A percentile compares a stretch with the other conserved stretches of the same genome.
Evolutionary conservation across 768 basidiomycete genomes (phyloP).

Genomic region (Termitomyces sp.): DNA sequence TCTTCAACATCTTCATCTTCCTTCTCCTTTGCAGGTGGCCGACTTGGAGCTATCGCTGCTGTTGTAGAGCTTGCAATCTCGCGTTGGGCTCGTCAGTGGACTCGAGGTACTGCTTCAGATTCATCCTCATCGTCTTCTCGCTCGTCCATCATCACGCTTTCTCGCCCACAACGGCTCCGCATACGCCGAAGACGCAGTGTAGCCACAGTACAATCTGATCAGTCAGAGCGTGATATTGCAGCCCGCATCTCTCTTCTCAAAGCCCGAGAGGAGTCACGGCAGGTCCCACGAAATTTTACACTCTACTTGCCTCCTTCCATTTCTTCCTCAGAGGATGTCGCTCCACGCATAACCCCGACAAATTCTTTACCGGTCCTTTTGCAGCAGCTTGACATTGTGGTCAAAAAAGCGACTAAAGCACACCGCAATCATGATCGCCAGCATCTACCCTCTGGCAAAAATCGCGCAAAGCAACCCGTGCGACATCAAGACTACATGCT

Average conservation of each 20-base stretch:
- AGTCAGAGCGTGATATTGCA: constrained; percentile 57
- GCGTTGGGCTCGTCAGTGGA: constrained; percentile 71
- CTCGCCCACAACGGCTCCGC: constrained; percentile 39
- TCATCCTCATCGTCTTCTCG: constrained; percentile 41
- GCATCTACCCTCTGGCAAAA: constrained; percentile 12
- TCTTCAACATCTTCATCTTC: constrained; percentile 34
- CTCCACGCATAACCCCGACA: constrained; percentile 34
- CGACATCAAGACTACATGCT: constrained; percentile 10
- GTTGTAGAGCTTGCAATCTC: constrained; percentile 70
- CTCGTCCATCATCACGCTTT: constrained; percentile 36
- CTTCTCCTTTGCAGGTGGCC: constrained; percentile 34
- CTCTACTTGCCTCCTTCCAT: constrained; percentile 55
- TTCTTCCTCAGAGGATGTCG: constrained; percentile 8
- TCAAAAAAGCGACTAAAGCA: constrained; percentile 37
- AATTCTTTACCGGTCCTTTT: constrained; percentile 47
- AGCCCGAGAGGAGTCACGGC: constrained; percentile 58
- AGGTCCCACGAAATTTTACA: constrained; percentile 59
- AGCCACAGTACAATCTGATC: constrained; percentile 47
- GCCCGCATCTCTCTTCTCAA: constrained; percentile 58
- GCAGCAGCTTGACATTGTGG: constrained; percentile 43
- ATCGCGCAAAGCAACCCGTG: constrained; percentile 23
- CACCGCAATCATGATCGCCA: constrained; percentile 26
- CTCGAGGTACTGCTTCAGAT: constrained; percentile 43
- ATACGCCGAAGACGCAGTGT: constrained; percentile 47
- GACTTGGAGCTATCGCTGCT: constrained; percentile 52